phyloP scores from a whole-genome alignment of 2,329 filamentous ascomycete genomes.

The Lachnellula subtilissima region DNA sequence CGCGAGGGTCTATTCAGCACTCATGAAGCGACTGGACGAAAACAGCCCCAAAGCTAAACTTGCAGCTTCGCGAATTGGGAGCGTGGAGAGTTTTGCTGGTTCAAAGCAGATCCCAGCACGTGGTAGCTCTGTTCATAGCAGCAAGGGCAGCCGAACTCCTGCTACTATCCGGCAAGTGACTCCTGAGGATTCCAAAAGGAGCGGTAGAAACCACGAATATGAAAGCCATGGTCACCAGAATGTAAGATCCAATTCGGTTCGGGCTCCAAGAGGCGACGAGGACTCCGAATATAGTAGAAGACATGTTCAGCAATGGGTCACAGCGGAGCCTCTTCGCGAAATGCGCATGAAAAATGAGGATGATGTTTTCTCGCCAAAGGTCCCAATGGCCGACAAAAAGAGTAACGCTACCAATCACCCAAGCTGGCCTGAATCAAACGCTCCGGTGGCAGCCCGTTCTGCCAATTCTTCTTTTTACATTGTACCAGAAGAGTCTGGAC shows the following conservation, averaged over 20 bases:
- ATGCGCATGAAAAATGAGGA: constrained; percentile 14
- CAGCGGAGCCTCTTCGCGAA: constrained; percentile 16
- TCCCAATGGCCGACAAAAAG: not conserved
- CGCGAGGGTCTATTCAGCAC: constrained; percentile 56
- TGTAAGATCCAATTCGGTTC: constrained; percentile 8
- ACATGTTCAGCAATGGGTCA: constrained; percentile 21
- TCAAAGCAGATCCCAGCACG: constrained; percentile 7
- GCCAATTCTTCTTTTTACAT: constrained; percentile 18
- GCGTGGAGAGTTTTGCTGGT: constrained; percentile 13
- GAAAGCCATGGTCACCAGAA: constrained; percentile 11
- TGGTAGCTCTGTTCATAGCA: constrained; percentile 16
- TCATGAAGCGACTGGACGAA: constrained; percentile 52
- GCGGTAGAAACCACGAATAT: not conserved
- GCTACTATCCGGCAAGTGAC: constrained; percentile 26
- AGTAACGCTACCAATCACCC: not conserved
- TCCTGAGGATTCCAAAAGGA: constrained; percentile 6
- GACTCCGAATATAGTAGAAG: constrained; percentile 12
- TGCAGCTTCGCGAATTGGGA: constrained; percentile 16
- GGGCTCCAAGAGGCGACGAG: constrained; percentile 10
- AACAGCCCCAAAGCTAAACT: constrained; percentile 31
- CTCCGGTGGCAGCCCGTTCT: constrained; percentile 3
- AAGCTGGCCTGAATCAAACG: constrained; percentile 1
- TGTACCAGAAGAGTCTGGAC: constrained; percentile 11
- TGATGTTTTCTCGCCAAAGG: constrained; percentile 23
- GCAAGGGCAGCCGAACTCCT: constrained; percentile 11